Evolutionary conservation across 2,329 filamentous ascomycete species (phyloP), one percentile per base, ranked within the genome.

Genomic region (Ophiostoma ips): DNA sequence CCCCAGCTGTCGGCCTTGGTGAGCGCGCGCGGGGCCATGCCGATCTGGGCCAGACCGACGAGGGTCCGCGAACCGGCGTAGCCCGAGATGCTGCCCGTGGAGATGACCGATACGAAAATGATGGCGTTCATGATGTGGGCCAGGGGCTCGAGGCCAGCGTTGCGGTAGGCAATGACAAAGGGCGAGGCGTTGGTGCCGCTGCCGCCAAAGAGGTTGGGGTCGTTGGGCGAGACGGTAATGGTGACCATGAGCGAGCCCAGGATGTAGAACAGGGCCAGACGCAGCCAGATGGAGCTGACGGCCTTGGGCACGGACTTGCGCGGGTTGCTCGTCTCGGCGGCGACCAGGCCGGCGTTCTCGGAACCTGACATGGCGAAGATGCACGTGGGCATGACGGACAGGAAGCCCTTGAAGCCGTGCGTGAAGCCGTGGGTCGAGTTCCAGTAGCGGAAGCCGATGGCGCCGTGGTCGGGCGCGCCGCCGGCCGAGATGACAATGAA

Each of bases 261-360:
- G 46, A 76, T 63, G 53, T 76, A 77, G 55, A 77, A 76, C 4
- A 53, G 38, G 1, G 51, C 49, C 7, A 55, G 49, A 13, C 53
- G 49, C 35, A 55, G 36, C 34, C 49, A 76, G 34, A 76, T 85
- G 61, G 92, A 87, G 67, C 90, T 92, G 58, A 90, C 81, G 3
- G 88, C 88, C 1, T 79, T 81, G 0, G 87, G 87, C 1, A 95
- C 73, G 0, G 82, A 77, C 60, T 85, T 81, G 50, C 77, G 73
- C 0, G 83, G 83, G 59, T 86, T 85, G 9, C 68, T 65, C 0
- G 83, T 78, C 63, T 87, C 83, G 11, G 83, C 83, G 1, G 83
- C 83, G 3, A 81, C 81, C 5, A 87, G 71, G 57, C 83, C 83
- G 18, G 86, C 81, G 2, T 84, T 68, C 59, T 87, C 83, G 0